Base-by-base conservation (phyloP, 2,329 filamentous ascomycete genomes). In the Penicillium hesseltinei region DNA sequence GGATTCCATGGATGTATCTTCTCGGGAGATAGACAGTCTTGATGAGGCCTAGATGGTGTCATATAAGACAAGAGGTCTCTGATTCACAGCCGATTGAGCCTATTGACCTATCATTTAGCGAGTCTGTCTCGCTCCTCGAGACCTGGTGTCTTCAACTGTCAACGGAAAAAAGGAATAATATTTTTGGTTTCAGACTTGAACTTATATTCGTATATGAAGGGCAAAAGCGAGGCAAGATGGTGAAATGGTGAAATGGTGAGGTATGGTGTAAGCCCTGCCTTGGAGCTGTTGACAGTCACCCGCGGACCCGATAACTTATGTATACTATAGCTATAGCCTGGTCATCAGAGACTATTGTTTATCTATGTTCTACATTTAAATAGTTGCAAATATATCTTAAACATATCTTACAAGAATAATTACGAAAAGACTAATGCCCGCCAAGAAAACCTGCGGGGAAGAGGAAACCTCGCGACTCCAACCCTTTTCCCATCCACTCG, bases 381-480 rank as follows among this genome's bases (percentile, higher is more conserved):
- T 23, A 4, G 5, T 23, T 23, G 23, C 9, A 19, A 40, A 5
- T 42, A 15, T 35, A 35, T 17, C 33, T 35, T 17, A 35, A 17
- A 35, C 2, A 35, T 17, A 35, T 35, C 33, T 17, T 35, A 35
- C 21, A 10, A 42, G 10, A 8, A 13, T 8, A 5, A 10, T 27
- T 27, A 6, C 17, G 8, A 43, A 43, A 11, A 43, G 15, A 44
- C 25, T 9, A 44, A 9, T 17, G 8, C 23, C 40, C 35, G 57
- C 57, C 57, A 60, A 57, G 57, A 58, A 36, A 52, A 35, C 25
- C 25, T 54, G 59, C 57, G 59, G 59, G 59, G 57, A 59, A 56
- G 40, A 53, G 42, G 42, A 25, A 44, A 38, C 35, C 6, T 48
- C 51, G 19, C 42, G 27, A 42, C 35, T 35, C 48, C 54, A 47